Evolutionary conservation across 768 basidiomycete species (phyloP), one percentile per base, ranked within the genome.

Genomic region (Naematelia aurantialba): DNA sequence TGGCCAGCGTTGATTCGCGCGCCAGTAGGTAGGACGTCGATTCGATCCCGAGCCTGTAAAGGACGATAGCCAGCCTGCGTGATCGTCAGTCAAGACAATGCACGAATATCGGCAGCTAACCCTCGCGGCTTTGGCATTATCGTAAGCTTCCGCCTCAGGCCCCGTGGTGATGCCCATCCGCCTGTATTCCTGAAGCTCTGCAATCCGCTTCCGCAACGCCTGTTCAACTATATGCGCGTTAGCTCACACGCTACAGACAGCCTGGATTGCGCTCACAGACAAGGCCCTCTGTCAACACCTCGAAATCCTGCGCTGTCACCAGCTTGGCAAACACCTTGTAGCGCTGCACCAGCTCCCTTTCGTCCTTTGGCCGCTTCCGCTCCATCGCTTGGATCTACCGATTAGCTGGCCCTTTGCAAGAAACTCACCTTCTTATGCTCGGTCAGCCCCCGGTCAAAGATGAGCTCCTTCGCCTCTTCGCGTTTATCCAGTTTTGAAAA

Each of bases 131-230:
- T 85, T 79, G 71, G 91, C 89, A 34, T 79, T 76, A 47, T 92
- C 89, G 69, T 90, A 97, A 69, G 88, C 89, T 44, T 94, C 91
- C 30, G 93, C 89, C 63, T 97, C 94, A n/a, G 86, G 86, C 5
- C 85, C 78, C 1, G 88, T 88, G 1, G 85, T 85, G 25, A 99
- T 79, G 0, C 94, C 96, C 72, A 89, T 83, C 30, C 87, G 83
- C 5, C 94, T 86, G 75, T 90, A 94, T 50, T 87, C 85, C 70
- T 99, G 94, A 22, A 99, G 80, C 67, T 98, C 92, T 64, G 87
- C 83, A 71, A 98, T 94, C 39, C 87, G 83, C 75, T 90, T 91
- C 17, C 93, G 84, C 5, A 99, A 80, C 55, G 87, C 81, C 3
- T 88, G 84, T 77, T 98, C 94, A 67, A 94, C 93, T 97, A 19